phyloP scores from a whole-genome alignment of 768 basidiomycete species.

The Lyophyllum semitale region DNA sequence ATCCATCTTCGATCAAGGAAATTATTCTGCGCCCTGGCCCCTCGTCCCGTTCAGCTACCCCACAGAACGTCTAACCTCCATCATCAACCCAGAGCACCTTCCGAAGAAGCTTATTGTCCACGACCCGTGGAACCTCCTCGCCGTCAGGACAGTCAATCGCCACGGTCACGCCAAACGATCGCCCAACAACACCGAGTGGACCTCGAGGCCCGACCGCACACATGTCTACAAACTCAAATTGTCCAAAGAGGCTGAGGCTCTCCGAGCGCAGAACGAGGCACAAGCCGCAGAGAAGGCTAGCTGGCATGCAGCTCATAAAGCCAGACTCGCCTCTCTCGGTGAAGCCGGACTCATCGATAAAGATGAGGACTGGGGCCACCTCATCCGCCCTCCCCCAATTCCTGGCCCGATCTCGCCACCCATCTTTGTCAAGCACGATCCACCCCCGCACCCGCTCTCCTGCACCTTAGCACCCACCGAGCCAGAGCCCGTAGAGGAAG shows the following conservation, averaged over 20 bases:
- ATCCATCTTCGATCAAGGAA: constrained; percentile 29
- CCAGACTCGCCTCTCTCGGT: background rate
- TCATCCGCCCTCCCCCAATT: constrained; percentile 9
- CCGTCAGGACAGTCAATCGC: constrained; percentile 10
- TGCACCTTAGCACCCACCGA: background rate
- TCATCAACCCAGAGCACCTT: constrained; percentile 26
- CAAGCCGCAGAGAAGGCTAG: constrained; percentile 4
- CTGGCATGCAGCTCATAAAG: background rate
- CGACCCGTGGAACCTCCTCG: constrained; percentile 40
- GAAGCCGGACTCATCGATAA: background rate
- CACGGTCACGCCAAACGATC: background rate
- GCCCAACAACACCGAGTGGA: constrained; percentile 22
- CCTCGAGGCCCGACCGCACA: constrained; percentile 27
- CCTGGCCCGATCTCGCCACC: constrained; percentile 20
- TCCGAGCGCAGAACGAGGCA: constrained; percentile 9
- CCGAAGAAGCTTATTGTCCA: constrained; percentile 45
- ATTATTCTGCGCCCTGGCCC: constrained; percentile 45
- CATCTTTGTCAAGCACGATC: constrained; percentile 30
- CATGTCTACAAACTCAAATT: constrained; percentile 31
- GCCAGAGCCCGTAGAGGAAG: constrained; percentile 30
- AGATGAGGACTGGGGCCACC: constrained; percentile 5
- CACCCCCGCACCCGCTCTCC: constrained; percentile 22
- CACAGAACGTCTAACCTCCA: constrained; percentile 21
- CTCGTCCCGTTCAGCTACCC: constrained; percentile 34
- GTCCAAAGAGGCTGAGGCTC: background rate